Evolutionary conservation across 139 green algal species (phyloP), one percentile per base, ranked within the genome.

Genomic region (Raphidocelis subcapitata): DNA sequence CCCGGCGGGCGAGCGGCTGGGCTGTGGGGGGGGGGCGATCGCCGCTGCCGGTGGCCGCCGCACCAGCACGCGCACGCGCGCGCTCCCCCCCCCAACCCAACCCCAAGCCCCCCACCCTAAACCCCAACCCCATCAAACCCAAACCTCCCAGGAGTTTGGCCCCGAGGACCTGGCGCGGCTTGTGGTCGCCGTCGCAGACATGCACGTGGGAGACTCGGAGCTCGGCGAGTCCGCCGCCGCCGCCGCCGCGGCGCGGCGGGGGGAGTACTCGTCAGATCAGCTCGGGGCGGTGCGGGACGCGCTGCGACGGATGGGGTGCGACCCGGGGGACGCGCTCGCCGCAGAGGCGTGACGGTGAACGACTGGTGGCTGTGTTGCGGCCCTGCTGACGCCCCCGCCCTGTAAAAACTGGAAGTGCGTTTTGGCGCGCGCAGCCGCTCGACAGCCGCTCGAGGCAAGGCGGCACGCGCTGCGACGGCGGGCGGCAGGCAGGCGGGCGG

Each of bases 101-200:
- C n/a, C n/a, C n/a, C n/a, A n/a, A n/a, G n/a, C n/a, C n/a, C n/a
- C n/a, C n/a, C n/a, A n/a, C n/a, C n/a, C n/a, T n/a, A n/a, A n/a
- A n/a, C n/a, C n/a, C n/a, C n/a, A n/a, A n/a, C n/a, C n/a, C n/a
- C n/a, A n/a, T n/a, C n/a, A n/a, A n/a, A n/a, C n/a, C n/a, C n/a
- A n/a, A n/a, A n/a, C n/a, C n/a, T n/a, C 41, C 8, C 16, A 10
- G 5, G 54, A 74, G 55, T 66, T 74, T 74, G 67, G n/a, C n/a
- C 67, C 67, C 10, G 52, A 2, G 3, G 55, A 74, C 26, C 24
- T 37, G 63, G 67, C 64, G 35, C 20, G 37, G 36, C 28, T 74
- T 36, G 26, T 74, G 12, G 35, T 46, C 47, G 67, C 67, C 8
- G 36, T 74, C 3, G 67, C 67, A 12, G 67, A 44, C 23, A 74